Evolutionary conservation across 148 eudicot species (phyloP).

Genomic region (Amaranthus palmeri): DNA sequence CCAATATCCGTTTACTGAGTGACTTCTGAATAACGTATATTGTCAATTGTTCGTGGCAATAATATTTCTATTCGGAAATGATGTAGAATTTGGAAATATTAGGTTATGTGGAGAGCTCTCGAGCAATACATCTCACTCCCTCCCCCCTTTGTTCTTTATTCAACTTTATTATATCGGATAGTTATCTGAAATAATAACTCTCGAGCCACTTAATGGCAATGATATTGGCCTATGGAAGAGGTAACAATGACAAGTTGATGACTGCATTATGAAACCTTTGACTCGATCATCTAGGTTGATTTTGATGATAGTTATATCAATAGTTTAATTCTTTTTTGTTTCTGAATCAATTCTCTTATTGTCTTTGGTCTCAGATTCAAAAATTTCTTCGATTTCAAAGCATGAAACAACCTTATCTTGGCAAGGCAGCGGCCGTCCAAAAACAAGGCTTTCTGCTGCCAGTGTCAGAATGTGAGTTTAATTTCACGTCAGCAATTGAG

Average conservation of each 20-base stretch:
- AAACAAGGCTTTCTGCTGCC: slow-evolving; percentile 74
- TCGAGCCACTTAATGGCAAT: too few species aligned
- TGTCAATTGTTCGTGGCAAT: too few species aligned
- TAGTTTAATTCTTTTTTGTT: background rate
- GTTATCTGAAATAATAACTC: too few species aligned
- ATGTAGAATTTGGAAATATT: too few species aligned
- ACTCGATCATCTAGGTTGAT: background rate
- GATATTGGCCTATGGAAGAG: background rate
- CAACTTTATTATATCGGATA: too few species aligned
- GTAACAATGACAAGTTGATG: background rate
- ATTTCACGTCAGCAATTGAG: slow-evolving; percentile 64
- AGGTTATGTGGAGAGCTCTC: too few species aligned
- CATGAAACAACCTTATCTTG: slow-evolving; percentile 48
- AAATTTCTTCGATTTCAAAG: slow-evolving; percentile 58
- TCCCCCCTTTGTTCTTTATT: too few species aligned
- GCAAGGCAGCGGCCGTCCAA: slow-evolving; percentile 37
- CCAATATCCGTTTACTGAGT: too few species aligned
- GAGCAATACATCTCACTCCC: too few species aligned
- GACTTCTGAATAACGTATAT: too few species aligned
- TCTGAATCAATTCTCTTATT: slow-evolving; percentile 7
- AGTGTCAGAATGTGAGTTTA: slow-evolving; percentile 86
- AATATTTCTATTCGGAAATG: too few species aligned
- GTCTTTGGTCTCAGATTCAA: slow-evolving; percentile 49
- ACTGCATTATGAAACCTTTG: background rate
- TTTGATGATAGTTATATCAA: background rate